Base-by-base conservation (phyloP, 108 stramenopile species). In the Cyclostephanos invisitatus region DNA sequence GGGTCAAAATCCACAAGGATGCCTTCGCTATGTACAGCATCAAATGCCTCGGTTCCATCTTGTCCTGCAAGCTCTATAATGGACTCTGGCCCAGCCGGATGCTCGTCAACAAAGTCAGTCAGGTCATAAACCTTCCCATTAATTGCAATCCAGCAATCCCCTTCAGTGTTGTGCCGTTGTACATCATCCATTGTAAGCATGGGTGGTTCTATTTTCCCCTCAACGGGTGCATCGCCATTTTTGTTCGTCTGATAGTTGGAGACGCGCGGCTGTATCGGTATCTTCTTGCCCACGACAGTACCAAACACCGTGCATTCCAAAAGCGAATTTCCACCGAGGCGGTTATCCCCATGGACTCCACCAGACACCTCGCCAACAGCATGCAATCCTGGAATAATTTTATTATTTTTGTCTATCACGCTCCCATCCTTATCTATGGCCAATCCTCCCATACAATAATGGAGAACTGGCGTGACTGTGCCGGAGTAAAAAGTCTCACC, bases 401-500 rank as follows among this genome's bases (percentile, higher is more conserved):
- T 56, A 14, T 76, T 68, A 48, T 79, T 63, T 32, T 62, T 62
- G 28, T 77, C 56, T 21, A 94, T 67, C 7, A 93, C 94, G 54
- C 86, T 81, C 11, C 87, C 92, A 15, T 72, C 73, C 35, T 79
- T 66, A 68, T 90, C 84, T 35, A 97, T 92, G 35, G 73, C 81
- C 29, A 97, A 57, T 7, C 96, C 96, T 2, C 96, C 96, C 95
- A 97, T 96, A 67, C 91, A 92, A 82, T 97, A 97, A 69, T 97
- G 96, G 11, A 97, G 81, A 14, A 87, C 86, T 61, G 86, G 86
- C 11, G 87, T 87, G 29, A 95, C 87, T 38, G 70, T 88, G 29
- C 94, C 94, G 32, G 86, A 91, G 65, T 88, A 94, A 67, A 92
- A 95, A 2, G 74, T 70, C 81, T 95, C 94, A 38, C 63, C 74